Conservation (phyloP, 805 yeast genomes). For the Ogataea thermomethanolica region DNA sequence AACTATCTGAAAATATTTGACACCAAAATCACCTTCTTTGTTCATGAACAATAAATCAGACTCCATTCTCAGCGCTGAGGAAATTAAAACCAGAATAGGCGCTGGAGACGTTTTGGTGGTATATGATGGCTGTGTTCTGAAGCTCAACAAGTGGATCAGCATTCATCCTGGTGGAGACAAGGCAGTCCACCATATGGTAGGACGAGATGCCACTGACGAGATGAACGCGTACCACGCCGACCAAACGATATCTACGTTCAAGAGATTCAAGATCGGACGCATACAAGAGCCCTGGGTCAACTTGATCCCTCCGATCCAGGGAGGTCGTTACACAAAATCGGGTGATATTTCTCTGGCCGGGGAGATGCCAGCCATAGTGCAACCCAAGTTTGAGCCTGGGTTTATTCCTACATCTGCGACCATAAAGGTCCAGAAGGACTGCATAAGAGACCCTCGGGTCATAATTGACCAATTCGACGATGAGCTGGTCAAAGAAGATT, state of each 20-base stretch:
- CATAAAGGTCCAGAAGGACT: conserved; percentile 9
- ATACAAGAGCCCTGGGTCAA: conserved; percentile 68
- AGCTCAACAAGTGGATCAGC: conserved; percentile 66
- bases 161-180: conserved; percentile 88
- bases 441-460: conserved; percentile 53
- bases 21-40: neutral
- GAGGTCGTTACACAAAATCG: conserved; percentile 48
- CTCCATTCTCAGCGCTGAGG: conserved; percentile 3
- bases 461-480: conserved; percentile 58
- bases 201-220: conserved; percentile 88
- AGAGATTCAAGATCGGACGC: conserved; percentile 60
- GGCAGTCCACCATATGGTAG: conserved; percentile 80
- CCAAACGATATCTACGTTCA: conserved; percentile 50
- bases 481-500: conserved; percentile 49
- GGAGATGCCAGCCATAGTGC: conserved; percentile 38
- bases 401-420: conserved; percentile 37
- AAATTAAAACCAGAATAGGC: conserved; percentile 54
- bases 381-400: conserved; percentile 52
- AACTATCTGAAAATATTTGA: no score
- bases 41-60: neutral
- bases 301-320: conserved; percentile 85
- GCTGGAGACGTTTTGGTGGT: conserved; percentile 70
- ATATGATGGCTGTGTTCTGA: conserved; percentile 55
- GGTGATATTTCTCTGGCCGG: conserved; percentile 36
- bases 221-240: conserved; percentile 78